Conservation (phyloP, 2,329 filamentous ascomycete genomes). For the Gnomoniopsis sp. region DNA sequence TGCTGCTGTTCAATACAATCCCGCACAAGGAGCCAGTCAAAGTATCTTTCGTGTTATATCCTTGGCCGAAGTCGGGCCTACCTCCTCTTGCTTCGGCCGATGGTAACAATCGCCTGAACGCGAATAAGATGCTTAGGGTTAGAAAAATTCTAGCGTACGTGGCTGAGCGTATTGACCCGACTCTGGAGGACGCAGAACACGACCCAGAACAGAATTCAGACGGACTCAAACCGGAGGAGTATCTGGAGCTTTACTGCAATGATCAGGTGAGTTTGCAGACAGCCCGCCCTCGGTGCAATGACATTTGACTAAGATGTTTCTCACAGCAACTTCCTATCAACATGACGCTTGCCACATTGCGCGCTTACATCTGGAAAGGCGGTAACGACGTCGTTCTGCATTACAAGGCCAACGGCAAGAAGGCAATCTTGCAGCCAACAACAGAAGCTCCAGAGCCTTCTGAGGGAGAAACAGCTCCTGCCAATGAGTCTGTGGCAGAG, state of each 20-base stretch:
- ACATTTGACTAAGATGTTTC: conserved; percentile 6
- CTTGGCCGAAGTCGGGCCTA: conserved; percentile 66
- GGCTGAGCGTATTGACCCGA: conserved; percentile 80
- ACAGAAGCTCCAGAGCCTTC: conserved; percentile 18
- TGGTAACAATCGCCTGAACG: conserved; percentile 87
- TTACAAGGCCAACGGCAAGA: conserved; percentile 90
- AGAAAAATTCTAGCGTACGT: conserved; percentile 94
- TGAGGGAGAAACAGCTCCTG: conserved; percentile 1
- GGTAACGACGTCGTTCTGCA: conserved; percentile 88
- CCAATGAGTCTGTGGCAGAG: neutral
- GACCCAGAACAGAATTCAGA: conserved; percentile 56
- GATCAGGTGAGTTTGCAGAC: conserved; percentile 63
- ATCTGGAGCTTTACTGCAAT: conserved; percentile 92
- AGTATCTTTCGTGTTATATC: conserved; percentile 88
- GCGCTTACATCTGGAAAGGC: conserved; percentile 90
- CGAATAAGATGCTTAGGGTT: conserved; percentile 92
- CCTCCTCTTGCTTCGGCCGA: conserved; percentile 73
- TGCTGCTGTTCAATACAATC: conserved; percentile 77
- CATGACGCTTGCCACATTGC: conserved; percentile 92
- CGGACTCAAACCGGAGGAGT: conserved; percentile 78
- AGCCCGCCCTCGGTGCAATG: neutral
- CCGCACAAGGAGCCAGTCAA: conserved; percentile 91
- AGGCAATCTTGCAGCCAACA: conserved; percentile 47
- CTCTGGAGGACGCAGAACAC: conserved; percentile 31
- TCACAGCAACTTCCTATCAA: conserved; percentile 67